A percentile compares a stretch with the other conserved stretches of the same genome.
These are phyloP conservation scores for Paracorniculantispora psalliotae DNA, from an alignment of 2,329 filamentous ascomycete species.

Conservation along the genomic window DNA sequence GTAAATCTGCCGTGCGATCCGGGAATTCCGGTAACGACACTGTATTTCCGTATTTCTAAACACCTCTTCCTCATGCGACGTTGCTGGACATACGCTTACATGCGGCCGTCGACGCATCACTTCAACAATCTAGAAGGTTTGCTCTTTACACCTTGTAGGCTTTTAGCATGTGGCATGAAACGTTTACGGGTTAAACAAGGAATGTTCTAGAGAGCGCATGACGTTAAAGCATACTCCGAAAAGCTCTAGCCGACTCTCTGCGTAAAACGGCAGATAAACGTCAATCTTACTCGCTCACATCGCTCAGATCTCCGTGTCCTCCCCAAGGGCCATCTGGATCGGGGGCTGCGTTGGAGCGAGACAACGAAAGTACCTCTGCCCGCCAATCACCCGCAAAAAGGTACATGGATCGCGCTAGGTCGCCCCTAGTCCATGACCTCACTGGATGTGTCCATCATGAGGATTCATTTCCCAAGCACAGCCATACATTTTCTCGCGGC, in stretches of 20 bases:
- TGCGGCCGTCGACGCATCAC: too few relatives aligned
- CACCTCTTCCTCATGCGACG: neutral
- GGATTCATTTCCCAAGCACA: conserved; percentile 8
- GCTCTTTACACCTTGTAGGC: too few relatives aligned
- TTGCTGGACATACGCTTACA: too few relatives aligned
- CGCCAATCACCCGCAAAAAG: neutral
- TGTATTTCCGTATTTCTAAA: neutral
- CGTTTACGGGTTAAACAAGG: too few relatives aligned
- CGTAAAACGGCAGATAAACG: neutral
- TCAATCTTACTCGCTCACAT: neutral
- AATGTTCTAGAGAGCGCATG: too few relatives aligned
- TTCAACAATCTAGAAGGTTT: too few relatives aligned
- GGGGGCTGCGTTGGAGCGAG: neutral
- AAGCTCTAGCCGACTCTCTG: too few relatives aligned
- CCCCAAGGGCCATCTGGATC: conserved; percentile 3
- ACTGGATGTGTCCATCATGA: conserved; percentile 5
- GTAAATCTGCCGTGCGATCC: neutral
- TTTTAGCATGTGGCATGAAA: too few relatives aligned
- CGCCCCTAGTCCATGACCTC: conserved; percentile 8
- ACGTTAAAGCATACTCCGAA: too few relatives aligned
- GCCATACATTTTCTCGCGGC: neutral
- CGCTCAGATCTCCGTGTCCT: neutral
- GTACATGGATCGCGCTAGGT: neutral
- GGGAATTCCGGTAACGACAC: neutral
- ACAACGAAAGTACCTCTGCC: neutral